phyloP scores from a whole-genome alignment of 2,329 filamentous ascomycete genomes.

The Apiospora marii region DNA sequence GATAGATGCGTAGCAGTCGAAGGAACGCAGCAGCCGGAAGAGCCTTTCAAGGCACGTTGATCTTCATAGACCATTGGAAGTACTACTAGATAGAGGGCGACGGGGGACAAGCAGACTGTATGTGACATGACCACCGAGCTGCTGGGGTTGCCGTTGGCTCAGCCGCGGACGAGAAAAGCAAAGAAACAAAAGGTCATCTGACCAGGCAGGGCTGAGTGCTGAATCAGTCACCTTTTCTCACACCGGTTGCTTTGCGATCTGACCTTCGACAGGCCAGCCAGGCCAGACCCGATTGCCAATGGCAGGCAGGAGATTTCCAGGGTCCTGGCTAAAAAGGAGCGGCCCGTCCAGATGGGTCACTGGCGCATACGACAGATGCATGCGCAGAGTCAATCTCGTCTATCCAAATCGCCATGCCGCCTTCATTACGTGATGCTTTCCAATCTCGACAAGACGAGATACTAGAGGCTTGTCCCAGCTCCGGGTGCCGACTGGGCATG shows the following conservation, averaged over 20 bases:
- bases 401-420: not conserved
- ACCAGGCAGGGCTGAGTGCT: not conserved
- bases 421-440: not conserved
- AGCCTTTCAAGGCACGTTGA: no score
- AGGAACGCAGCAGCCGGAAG: no score
- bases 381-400: not conserved
- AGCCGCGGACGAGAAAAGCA: not conserved
- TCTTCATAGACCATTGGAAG: no score
- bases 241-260: slow-evolving; percentile 5
- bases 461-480: not conserved
- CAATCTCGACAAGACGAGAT: not conserved
- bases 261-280: not conserved
- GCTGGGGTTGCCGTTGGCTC: not conserved
- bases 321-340: not conserved
- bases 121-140: not conserved
- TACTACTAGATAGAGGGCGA: no score
- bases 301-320: not conserved
- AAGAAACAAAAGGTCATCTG: not conserved
- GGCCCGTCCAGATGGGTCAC: not conserved
- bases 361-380: not conserved
- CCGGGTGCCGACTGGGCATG: not conserved
- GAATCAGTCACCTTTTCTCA: not conserved
- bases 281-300: not conserved
- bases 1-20: no score
- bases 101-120: no score